A percentile compares a stretch with the other conserved stretches of the same genome.
Evolutionary conservation across 2,329 filamentous ascomycete genomes (phyloP).

Genomic region (Juglanconis juglandina): DNA sequence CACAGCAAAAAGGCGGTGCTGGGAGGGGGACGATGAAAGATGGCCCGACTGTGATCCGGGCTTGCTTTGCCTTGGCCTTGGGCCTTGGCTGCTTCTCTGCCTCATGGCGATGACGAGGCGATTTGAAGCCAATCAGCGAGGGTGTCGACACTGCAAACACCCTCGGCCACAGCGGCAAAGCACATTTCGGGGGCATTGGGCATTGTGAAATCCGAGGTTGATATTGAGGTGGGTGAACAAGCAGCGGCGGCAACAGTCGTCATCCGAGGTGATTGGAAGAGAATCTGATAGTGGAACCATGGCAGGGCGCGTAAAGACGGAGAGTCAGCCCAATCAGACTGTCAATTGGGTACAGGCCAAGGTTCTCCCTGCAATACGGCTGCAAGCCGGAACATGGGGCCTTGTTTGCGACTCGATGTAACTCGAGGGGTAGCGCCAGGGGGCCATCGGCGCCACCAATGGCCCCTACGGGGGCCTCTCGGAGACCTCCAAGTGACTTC

Average conservation of each 20-base stretch:
- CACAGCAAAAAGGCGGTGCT: not conserved
- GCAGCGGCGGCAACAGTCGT: conserved; percentile 8
- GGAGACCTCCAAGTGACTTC: not conserved
- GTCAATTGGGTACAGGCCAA: conserved; percentile 3
- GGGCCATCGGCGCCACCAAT: not conserved
- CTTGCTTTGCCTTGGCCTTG: not conserved
- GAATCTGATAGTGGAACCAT: conserved; percentile 10
- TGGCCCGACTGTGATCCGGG: not conserved
- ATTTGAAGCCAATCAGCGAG: conserved; percentile 10
- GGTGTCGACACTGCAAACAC: not conserved
- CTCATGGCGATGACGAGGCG: not conserved
- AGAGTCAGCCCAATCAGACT: conserved; percentile 12
- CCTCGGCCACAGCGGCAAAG: conserved; percentile 16
- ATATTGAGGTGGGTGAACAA: conserved; percentile 9
- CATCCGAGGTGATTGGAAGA: conserved; percentile 17
- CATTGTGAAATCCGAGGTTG: conserved; percentile 1
- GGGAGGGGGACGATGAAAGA: not conserved
- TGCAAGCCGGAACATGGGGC: conserved; percentile 13
- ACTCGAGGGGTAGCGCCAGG: conserved; percentile 7
- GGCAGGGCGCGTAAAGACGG: conserved; percentile 18
- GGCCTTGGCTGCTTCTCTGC: not conserved
- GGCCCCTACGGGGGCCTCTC: not conserved
- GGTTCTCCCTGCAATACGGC: conserved; percentile 6
- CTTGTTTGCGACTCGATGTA: conserved; percentile 4
- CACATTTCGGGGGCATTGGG: conserved; percentile 9